Evolutionary conservation across 441 rosid species (phyloP), one percentile per base, ranked within the genome.

Genomic region (Adansonia rubrostipa): DNA sequence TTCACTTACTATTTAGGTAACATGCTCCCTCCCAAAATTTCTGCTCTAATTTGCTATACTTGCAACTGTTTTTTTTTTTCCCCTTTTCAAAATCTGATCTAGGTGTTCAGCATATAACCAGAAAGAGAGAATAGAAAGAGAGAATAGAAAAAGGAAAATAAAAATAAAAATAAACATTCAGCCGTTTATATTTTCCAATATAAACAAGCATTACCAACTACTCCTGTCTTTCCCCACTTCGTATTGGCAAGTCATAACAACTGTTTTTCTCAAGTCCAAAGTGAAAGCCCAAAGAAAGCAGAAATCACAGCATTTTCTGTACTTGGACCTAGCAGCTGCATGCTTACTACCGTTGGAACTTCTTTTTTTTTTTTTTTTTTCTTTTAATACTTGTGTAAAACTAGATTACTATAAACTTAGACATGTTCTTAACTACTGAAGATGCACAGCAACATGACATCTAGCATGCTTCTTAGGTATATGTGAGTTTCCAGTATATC

Each of bases 141-240:
- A n/a, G n/a, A n/a, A 9, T 9, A 5, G 1, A 4, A 53, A 53
- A 4, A 5, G 5, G 5, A 15, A 8, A 8, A 15, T 4, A 28
- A 28, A 28, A 28, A 28, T 1, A 28, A 28, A 28, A 28, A 28
- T 6, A 64, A 65, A 17, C 70, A n/a, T 65, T 40, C 69, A 15
- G 45, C 45, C 71, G 51, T 67, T 53, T 5, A 19, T 7, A 9
- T 47, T 45, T 20, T 45, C 72, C 71, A 67, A 67, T 47, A 70
- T 50, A 70, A 15, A 70, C 22, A 70, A 50, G 11, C 22, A 50
- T 70, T 50, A 14, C 60, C 74, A 70, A 22, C 73, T 48, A 50
- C 17, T 13, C 42, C 8, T 1, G 9, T 22, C 19, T 22, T 48
- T 48, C 57, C 28, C 73, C 9, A 22, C 19, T 50, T 70, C 24